Evolutionary conservation across 768 basidiomycete genomes (phyloP).

Genomic region (Tubosaeta sp.): DNA sequence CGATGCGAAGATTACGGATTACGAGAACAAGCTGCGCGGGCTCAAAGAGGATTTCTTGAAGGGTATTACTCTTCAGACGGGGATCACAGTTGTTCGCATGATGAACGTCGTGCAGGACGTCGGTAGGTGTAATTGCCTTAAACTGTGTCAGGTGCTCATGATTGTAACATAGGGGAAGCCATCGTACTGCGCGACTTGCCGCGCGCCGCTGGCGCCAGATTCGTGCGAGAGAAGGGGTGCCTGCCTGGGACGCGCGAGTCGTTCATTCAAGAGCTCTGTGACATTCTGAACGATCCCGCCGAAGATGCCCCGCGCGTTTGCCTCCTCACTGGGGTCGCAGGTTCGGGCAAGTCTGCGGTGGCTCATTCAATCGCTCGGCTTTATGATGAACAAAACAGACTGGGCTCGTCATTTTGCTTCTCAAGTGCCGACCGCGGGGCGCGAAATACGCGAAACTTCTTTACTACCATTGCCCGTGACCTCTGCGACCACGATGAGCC

Average conservation of each 20-base stretch:
- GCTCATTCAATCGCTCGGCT: conserved; percentile 4
- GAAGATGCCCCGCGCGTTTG: conserved; percentile 8
- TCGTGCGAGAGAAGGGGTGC: conserved; percentile 4
- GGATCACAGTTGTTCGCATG: too few relatives aligned
- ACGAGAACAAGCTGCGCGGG: too few relatives aligned
- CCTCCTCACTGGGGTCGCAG: conserved; percentile 16
- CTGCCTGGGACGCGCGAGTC: neutral
- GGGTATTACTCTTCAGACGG: too few relatives aligned
- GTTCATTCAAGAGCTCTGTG: neutral
- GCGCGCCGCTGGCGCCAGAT: conserved; percentile 7
- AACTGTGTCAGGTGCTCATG: neutral
- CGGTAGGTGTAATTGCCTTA: too few relatives aligned
- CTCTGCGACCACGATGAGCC: conserved; percentile 22
- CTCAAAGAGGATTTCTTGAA: too few relatives aligned
- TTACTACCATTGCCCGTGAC: conserved; percentile 26
- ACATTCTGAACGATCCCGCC: neutral
- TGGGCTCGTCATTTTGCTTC: conserved; percentile 26
- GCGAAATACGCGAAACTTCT: conserved; percentile 13
- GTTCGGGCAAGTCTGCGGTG: neutral
- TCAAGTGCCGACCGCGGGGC: neutral
- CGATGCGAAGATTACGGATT: too few relatives aligned
- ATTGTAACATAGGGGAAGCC: neutral
- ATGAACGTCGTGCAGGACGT: too few relatives aligned
- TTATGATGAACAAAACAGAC: conserved; percentile 12
- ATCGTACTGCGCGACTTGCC: conserved; percentile 7